These are phyloP conservation scores for Lonicera japonica DNA, from an alignment of 129 eudicot genomes.

Conservation along the genomic window DNA sequence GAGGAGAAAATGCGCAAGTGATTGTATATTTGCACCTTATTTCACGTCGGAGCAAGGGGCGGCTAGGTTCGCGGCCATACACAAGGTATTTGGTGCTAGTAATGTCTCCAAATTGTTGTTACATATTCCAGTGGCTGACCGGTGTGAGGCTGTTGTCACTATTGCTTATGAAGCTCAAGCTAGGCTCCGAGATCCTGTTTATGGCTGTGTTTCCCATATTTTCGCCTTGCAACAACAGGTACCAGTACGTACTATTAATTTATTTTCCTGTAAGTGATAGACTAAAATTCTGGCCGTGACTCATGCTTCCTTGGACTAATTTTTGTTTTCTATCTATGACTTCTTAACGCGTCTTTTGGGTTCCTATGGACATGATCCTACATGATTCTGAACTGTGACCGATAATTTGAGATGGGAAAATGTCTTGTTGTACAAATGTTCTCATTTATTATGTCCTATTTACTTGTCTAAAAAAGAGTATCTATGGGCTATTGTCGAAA, in stretches of 20 bases:
- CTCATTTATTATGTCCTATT: too few relatives aligned
- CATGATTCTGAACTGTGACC: too few relatives aligned
- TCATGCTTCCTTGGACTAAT: too few relatives aligned
- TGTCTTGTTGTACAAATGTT: too few relatives aligned
- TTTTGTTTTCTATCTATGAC: too few relatives aligned
- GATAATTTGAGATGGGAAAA: too few relatives aligned
- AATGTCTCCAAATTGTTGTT: conserved; percentile 29
- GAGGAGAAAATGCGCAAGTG: conserved; percentile 32
- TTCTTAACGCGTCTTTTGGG: too few relatives aligned
- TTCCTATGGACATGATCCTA: too few relatives aligned
- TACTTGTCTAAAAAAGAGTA: too few relatives aligned
- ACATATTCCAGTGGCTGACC: conserved; percentile 25
- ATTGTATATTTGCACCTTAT: conserved; percentile 39
- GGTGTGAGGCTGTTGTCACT: conserved; percentile 39
- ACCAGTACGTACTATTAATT: too few relatives aligned
- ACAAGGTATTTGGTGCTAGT: conserved; percentile 45
- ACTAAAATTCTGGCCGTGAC: not conserved
- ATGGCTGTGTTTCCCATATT: conserved; percentile 38
- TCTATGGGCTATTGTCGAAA: too few relatives aligned
- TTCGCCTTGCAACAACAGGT: conserved; percentile 47
- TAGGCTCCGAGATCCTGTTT: conserved; percentile 35
- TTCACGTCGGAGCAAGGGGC: conserved; percentile 35
- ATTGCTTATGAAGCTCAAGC: conserved; percentile 43
- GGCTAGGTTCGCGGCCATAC: conserved; percentile 37
- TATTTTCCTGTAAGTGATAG: too few relatives aligned